A percentile compares a stretch with the other conserved stretches of the same genome.
Conservation (phyloP, 495 filamentous ascomycete species). For the Penicillium herquei region DNA sequence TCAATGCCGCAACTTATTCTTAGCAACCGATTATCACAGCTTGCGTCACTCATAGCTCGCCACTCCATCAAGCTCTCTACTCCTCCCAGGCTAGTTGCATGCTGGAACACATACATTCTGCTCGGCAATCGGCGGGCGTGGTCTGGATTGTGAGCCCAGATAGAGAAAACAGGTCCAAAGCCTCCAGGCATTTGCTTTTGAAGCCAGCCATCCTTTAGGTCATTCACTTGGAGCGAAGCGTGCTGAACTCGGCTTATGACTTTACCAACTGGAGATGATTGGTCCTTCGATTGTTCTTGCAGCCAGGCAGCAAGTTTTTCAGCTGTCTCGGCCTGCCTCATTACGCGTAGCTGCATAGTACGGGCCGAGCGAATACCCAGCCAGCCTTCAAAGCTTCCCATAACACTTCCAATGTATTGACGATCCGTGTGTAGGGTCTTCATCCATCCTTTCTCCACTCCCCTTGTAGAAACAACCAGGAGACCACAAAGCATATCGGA, state of each 20-base stretch:
- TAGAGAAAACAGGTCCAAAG: constrained; percentile 80
- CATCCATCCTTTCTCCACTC: constrained; percentile 47
- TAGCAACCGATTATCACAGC: constrained; percentile 12
- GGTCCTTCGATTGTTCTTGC: constrained; percentile 37
- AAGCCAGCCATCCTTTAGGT: constrained; percentile 63
- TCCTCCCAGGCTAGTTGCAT: constrained; percentile 88
- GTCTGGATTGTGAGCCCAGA: constrained; percentile 57
- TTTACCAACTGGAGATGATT: constrained; percentile 38
- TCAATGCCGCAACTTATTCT: constrained; percentile 20
- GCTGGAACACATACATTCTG: constrained; percentile 78
- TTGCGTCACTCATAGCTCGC: constrained; percentile 57
- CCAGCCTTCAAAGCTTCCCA: constrained; percentile 91
- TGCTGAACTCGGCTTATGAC: constrained; percentile 64
- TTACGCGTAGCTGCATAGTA: constrained; percentile 78
- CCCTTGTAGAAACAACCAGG: constrained; percentile 55
- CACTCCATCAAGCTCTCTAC: constrained; percentile 82
- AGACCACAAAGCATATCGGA: constrained; percentile 87
- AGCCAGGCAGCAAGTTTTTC: constrained; percentile 69
- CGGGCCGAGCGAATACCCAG: constrained; percentile 78
- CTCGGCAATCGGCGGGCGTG: constrained; percentile 71
- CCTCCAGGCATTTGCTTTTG: constrained; percentile 85
- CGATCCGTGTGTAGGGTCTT: constrained; percentile 60
- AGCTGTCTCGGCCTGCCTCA: constrained; percentile 66
- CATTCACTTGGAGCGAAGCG: constrained; percentile 64
- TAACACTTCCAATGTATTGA: constrained; percentile 71